Base-by-base conservation (phyloP, 305 asterid genomes). In the Rubia peregrina region DNA sequence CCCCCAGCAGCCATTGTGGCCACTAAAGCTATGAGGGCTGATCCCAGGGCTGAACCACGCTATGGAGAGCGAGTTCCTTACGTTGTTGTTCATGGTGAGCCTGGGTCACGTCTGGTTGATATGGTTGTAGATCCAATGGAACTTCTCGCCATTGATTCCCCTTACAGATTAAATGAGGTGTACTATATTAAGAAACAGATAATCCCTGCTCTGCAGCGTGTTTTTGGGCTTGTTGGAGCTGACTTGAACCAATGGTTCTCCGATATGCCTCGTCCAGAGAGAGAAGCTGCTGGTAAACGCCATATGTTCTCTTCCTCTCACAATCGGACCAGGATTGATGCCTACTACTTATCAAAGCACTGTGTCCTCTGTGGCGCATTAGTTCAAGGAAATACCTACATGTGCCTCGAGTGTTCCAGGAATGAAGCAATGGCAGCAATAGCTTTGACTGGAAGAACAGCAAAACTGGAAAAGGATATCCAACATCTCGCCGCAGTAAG, bases 1-100 rank as follows among this genome's bases (percentile, higher is more conserved):
- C 99, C 99, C 73, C 98, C 99, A 14, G 96, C 98, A 61, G 99
- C 99, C 72, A 89, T 94, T 76, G 96, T 94, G 24, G 99, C 98
- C 79, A 83, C 94, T 43, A 94, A 94, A 78, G 82, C 93, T 69
- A 87, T 94, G 90, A 83, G 85, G 73, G 81, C 76, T 7, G 99
- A 94, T 82, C 93, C 98, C 36, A 85, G 97, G 74, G 96, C 98
- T 56, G 99, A 91, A 75, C 98, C 98, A 73, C 89, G 96, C 67
- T 94, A 94, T 80, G 99, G 93, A 63, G 98, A 91, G 83, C 84
- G 99, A 76, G 82, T 94, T 73, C 98, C 98, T 70, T 94, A 94
- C 69, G 90, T 89, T 26, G 98, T 91, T 60, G 89, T 94, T 67
- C 97, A 94, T 56, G 98, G 97, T 71, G 96, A 94, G 73, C 98